Conservation (phyloP, 176 grass and related monocot species). For the Ensete glaucum region DNA sequence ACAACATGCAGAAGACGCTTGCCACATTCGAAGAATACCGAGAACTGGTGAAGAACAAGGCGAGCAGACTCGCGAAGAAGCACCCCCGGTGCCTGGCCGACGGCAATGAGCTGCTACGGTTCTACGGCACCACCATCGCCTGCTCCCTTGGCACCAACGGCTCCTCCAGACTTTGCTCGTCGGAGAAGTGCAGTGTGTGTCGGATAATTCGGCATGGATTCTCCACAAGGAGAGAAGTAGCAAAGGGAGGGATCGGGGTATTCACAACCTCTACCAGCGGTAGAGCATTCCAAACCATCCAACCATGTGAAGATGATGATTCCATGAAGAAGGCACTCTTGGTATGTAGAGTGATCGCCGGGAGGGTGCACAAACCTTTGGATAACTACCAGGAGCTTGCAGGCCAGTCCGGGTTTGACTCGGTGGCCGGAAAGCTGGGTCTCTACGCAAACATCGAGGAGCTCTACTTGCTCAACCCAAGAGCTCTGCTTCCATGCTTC, state of each 20-base stretch:
- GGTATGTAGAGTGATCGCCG: slow-evolving; percentile 13
- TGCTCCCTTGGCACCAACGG: background rate
- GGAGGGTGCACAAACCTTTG: slow-evolving; percentile 6
- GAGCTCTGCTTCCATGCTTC: slow-evolving; percentile 12
- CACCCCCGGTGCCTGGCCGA: slow-evolving; percentile 12
- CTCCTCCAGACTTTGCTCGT: slow-evolving; percentile 10
- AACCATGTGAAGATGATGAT: background rate
- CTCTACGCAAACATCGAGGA: slow-evolving; percentile 18
- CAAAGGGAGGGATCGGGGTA: background rate
- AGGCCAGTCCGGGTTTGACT: slow-evolving; percentile 6
- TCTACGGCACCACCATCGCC: slow-evolving; percentile 11
- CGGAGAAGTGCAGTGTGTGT: slow-evolving; percentile 12
- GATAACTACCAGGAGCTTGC: slow-evolving; percentile 17
- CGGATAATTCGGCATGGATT: slow-evolving; percentile 9
- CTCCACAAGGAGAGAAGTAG: slow-evolving; percentile 4
- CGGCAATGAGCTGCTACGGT: slow-evolving; percentile 10
- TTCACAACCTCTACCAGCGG: slow-evolving; percentile 12
- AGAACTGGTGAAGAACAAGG: slow-evolving; percentile 72
- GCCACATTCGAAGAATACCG: slow-evolving; percentile 87
- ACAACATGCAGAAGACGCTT: slow-evolving; percentile 92
- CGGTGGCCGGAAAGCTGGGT: slow-evolving; percentile 9
- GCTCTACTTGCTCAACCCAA: slow-evolving; percentile 18
- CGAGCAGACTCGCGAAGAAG: slow-evolving; percentile 36
- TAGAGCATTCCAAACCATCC: background rate
- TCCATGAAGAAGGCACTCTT: slow-evolving; percentile 6